phyloP scores from a whole-genome alignment of 2,329 filamentous ascomycete species.

The Arachnopeziza araneosa region DNA sequence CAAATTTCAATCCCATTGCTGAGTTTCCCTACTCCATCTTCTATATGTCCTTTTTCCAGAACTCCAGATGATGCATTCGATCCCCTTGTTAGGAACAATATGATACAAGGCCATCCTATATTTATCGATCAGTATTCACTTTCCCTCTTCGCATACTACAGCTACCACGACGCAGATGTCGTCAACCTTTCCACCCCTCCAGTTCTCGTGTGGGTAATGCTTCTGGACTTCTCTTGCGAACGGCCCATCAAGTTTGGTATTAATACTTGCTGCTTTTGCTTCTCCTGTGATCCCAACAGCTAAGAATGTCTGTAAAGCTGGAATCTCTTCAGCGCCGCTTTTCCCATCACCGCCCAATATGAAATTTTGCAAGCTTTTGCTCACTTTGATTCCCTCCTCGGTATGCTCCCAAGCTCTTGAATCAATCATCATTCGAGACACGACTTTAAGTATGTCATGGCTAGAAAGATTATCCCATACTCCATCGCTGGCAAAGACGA shows the following conservation, averaged over 20 bases:
- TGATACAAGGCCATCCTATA: background rate
- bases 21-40: background rate
- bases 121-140: constrained; percentile 9
- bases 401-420: constrained; percentile 68
- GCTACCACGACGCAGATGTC: constrained; percentile 87
- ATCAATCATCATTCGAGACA: constrained; percentile 69
- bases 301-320: constrained; percentile 66
- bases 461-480: constrained; percentile 94
- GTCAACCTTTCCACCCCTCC: constrained; percentile 89
- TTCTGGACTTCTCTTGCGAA: constrained; percentile 93
- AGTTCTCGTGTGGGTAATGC: constrained; percentile 79
- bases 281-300: constrained; percentile 74
- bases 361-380: constrained; percentile 50
- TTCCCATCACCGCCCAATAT: constrained; percentile 43
- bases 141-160: constrained; percentile 62
- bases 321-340: constrained; percentile 29
- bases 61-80: background rate
- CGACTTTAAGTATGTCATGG: constrained; percentile 78
- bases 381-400: constrained; percentile 56
- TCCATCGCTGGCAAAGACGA: constrained; percentile 92
- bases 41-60: background rate
- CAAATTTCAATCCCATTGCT: background rate
- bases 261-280: constrained; percentile 79
- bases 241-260: constrained; percentile 77
- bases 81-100: background rate